Conservation (phyloP, 108 stramenopile species). For the Epipyxis sp. region DNA sequence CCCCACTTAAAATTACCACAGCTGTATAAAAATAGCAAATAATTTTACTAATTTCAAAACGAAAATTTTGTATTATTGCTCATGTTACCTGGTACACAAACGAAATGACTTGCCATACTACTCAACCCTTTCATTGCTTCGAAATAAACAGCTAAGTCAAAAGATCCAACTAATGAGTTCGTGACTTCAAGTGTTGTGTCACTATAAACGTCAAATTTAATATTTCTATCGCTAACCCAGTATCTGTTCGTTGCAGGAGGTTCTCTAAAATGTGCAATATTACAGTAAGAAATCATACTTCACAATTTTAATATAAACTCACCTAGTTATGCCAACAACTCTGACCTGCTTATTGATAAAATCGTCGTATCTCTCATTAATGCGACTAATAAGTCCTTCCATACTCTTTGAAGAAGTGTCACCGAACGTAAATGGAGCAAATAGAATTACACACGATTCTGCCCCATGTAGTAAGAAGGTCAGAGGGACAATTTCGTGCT, state of each 20-base stretch:
- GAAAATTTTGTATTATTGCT: too few species aligned
- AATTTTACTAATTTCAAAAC: too few species aligned
- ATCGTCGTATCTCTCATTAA: background rate
- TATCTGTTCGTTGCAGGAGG: background rate
- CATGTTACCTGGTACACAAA: background rate
- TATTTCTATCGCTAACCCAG: background rate
- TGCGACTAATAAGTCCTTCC: background rate
- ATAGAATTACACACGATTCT: background rate
- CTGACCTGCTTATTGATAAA: background rate
- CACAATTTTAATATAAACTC: background rate
- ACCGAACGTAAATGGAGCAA: background rate
- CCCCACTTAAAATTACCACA: background rate
- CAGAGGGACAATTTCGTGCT: background rate
- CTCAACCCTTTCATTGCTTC: slow-evolving; percentile 2
- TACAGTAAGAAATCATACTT: background rate
- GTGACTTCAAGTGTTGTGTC: background rate
- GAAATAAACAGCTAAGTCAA: background rate
- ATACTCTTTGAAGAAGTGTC: background rate
- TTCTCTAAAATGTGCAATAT: background rate
- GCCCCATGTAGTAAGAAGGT: background rate
- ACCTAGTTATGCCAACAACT: slow-evolving; percentile 2
- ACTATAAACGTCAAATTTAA: background rate
- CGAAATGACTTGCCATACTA: background rate
- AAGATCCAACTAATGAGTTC: background rate
- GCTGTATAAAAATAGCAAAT: too few species aligned